Percentiles rank a stretch among this genome's conserved stretches.
Evolutionary conservation across 371 early-diverging fungal genomes (phyloP).

Genomic region (Massospora cicadina): DNA sequence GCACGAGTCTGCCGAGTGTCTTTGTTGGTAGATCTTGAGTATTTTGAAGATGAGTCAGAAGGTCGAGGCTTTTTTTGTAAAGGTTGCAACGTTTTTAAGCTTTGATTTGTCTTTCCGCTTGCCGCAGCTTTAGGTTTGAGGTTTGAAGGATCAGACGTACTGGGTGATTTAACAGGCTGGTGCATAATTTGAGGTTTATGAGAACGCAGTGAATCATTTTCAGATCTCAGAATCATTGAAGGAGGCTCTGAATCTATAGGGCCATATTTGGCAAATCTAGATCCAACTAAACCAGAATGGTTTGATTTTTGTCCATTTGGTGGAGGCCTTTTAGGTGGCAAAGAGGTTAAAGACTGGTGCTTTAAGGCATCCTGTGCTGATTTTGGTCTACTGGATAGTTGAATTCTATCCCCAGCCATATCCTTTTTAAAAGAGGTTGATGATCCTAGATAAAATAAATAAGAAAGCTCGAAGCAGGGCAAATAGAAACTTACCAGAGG

Average conservation of each 20-base stretch:
- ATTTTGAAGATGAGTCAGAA: background rate
- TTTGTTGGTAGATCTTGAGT: background rate
- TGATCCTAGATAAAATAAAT: background rate
- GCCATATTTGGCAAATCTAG: conserved; percentile 3
- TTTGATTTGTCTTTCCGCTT: background rate
- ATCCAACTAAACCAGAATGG: background rate
- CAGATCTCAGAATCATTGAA: background rate
- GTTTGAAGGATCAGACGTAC: background rate
- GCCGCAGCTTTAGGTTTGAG: background rate
- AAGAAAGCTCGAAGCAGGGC: too few species aligned
- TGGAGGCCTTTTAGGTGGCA: background rate
- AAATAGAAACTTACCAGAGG: too few species aligned
- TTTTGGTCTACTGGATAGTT: background rate
- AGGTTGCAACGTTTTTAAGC: background rate
- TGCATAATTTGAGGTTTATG: background rate
- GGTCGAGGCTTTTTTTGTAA: background rate
- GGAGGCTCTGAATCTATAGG: background rate
- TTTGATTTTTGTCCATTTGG: background rate
- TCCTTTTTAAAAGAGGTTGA: background rate
- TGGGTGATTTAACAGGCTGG: background rate
- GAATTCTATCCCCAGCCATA: background rate
- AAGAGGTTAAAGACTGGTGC: background rate
- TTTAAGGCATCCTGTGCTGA: background rate
- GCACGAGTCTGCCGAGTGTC: background rate
- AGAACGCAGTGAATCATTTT: background rate